Base-by-base conservation (phyloP, 106 monocot genomes). In the Platanthera zijinensis region DNA sequence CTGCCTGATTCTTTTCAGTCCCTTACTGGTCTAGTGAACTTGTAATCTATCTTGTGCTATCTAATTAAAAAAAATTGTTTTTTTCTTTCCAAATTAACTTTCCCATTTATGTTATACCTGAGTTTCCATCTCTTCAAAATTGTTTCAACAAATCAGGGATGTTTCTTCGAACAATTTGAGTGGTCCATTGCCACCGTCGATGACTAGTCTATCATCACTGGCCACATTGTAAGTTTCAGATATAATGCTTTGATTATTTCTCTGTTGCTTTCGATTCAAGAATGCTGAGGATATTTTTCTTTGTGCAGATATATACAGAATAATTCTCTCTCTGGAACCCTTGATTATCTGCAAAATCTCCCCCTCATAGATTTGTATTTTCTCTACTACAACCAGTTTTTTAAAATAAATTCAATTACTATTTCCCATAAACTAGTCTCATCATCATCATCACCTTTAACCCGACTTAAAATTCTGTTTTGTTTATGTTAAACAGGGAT, bases 271-370 rank as follows among this genome's bases (percentile, higher is more conserved):
- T 59, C 64, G 52, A 32, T 74, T 46, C 21, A 11, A n/a, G 5
- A 7, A 39, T 46, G 15, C 46, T 68, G 14, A 52, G 46, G 19
- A 46, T 70, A 7, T 69, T 77, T 45, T 75, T 78, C 61, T n/a
- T n/a, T 66, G 32, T 80, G 53, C 89, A 99, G 97, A 89, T 78
- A 87, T 74, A 48, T 99, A 57, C 89, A 94, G 78, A 87, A 92
- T 69, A 99, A 99, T 80, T 83, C 82, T 61, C 78, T 99, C 18
- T 85, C 85, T 77, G 97, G 94, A 14, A 82, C 68, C 50, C 97
- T 99, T 72, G 83, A 90, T 76, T 82, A 91, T 51, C 81, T 99
- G 85, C 85, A 93, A 82, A 84, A 88, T 88, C 97, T 94, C 83
- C 88, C 87, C 72, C 86, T 99, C 51, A 70, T 75, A 78, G 84